Percentiles rank a stretch among this genome's conserved stretches.
phyloP scores from a whole-genome alignment of 352 stramenopile genomes.

The Blastocystis sp. region DNA sequence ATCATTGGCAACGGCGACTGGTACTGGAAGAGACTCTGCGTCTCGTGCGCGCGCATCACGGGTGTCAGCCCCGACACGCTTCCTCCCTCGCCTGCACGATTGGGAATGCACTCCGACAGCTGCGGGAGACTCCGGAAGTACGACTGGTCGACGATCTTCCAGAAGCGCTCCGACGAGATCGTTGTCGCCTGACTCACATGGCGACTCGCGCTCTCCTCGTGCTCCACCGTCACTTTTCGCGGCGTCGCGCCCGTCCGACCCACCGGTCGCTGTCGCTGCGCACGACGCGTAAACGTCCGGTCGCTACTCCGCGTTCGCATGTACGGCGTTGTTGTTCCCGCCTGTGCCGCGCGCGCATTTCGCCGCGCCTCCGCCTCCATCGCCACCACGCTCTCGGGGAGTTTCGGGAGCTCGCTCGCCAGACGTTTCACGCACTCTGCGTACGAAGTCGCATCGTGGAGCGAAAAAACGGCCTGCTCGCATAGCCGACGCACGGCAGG shows the following conservation, averaged over 20 bases:
- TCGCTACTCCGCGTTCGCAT: background rate
- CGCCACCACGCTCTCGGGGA: background rate
- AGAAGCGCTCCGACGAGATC: constrained; percentile 18
- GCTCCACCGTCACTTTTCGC: background rate
- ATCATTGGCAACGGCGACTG: too few species aligned
- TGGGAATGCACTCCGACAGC: background rate
- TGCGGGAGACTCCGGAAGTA: background rate
- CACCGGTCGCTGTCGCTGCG: background rate
- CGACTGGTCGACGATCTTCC: background rate
- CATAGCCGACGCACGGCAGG: background rate
- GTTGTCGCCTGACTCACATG: background rate
- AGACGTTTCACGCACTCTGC: background rate
- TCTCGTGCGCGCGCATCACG: too few species aligned
- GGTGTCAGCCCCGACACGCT: too few species aligned
- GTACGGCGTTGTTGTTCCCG: background rate
- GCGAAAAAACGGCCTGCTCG: background rate
- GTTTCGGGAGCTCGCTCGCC: background rate
- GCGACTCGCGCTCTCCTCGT: background rate
- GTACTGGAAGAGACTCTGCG: too few species aligned
- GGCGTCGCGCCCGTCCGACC: background rate
- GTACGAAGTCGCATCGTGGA: background rate
- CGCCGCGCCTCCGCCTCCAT: background rate
- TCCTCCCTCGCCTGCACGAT: background rate
- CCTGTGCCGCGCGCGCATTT: background rate
- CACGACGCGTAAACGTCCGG: background rate